Base-by-base conservation (phyloP, 2,329 filamentous ascomycete species). In the Alternaria viburni region DNA sequence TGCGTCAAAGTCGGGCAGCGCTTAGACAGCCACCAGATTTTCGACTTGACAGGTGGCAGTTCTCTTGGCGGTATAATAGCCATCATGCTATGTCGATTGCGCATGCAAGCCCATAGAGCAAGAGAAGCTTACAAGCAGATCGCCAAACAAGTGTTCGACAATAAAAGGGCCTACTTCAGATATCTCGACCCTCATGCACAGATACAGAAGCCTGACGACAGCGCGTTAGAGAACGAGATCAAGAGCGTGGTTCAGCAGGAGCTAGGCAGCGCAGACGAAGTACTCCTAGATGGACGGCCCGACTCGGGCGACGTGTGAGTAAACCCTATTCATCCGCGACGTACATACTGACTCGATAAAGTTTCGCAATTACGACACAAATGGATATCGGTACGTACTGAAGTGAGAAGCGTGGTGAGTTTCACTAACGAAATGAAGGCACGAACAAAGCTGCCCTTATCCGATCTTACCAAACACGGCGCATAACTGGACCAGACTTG, bases 301-400 rank as follows among this genome's bases (percentile, higher is more conserved):
- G 74, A 74, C 41, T 73, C 73, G 5, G 69, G 71, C 4, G 71
- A 78, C 51, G 74, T 75, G 75, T 78, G 68, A 71, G 74, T 67
- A 43, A 10, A 15, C 2, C 11, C 19, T 26, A 4, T 9, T 9
- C 23, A 45, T 9, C 15, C 7, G 23, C 43, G 36, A 9, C 41
- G 12, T 12, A 44, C 36, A 12, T 57, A 43, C 68, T 69, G 10
- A 69, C 59, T 9, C 15, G 19, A 23, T 17, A 32, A 17, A 77
- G 75, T 9, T 77, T 78, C 54, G 68, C 74, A 6, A 65, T 75
- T 3, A 68, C 74, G 3, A 76, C 74, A 5, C 67, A 73, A 30
- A 72, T 77, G 28, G 71, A 75, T 21, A 71, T 75, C 19, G 73
- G 73, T 60, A 51, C 11, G 61, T 60, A 49, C 44, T 25, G 17